A percentile compares a stretch with the other conserved stretches of the same genome.
phyloP scores from a whole-genome alignment of 805 yeast genomes.

The Maudiozyma pseudohumilis region DNA sequence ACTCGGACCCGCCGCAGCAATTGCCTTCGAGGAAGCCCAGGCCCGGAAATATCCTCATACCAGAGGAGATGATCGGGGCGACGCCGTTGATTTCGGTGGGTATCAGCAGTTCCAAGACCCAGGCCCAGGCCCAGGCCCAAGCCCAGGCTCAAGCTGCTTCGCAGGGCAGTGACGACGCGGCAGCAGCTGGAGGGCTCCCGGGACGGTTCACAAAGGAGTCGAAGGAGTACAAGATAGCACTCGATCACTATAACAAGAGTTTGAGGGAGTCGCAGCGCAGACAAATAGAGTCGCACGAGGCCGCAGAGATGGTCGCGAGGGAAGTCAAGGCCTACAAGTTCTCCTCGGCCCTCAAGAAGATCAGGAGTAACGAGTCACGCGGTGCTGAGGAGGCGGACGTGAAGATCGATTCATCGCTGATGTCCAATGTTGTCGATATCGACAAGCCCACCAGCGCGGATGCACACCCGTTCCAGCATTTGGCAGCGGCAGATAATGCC shows the following conservation, averaged over 20 bases:
- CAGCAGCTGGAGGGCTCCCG: too few species aligned
- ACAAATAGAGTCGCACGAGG: conserved; percentile 64
- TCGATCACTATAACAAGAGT: conserved; percentile 48
- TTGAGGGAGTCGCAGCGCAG: conserved; percentile 56
- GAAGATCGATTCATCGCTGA: neutral
- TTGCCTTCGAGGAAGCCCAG: conserved; percentile 80
- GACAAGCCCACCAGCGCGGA: conserved; percentile 65
- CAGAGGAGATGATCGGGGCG: conserved; percentile 53
- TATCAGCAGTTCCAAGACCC: conserved; percentile 37
- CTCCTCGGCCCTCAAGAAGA: neutral
- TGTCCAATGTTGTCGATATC: conserved; percentile 30
- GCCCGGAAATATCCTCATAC: conserved; percentile 64
- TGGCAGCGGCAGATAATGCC: conserved; percentile 11
- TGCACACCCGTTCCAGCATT: conserved; percentile 42
- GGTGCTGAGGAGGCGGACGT: neutral
- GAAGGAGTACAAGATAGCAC: conserved; percentile 43
- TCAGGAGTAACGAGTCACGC: neutral
- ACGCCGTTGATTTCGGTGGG: conserved; percentile 62
- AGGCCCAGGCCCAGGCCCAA: neutral
- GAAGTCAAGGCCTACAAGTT: conserved; percentile 46
- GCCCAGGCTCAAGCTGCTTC: neutral
- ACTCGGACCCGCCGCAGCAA: conserved; percentile 85
- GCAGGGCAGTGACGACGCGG: neutral
- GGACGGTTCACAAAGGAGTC: conserved; percentile 24
- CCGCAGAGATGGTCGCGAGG: conserved; percentile 59